Evolutionary conservation across 2,329 filamentous ascomycete genomes (phyloP).

Genomic region (Diaporthe sp.): DNA sequence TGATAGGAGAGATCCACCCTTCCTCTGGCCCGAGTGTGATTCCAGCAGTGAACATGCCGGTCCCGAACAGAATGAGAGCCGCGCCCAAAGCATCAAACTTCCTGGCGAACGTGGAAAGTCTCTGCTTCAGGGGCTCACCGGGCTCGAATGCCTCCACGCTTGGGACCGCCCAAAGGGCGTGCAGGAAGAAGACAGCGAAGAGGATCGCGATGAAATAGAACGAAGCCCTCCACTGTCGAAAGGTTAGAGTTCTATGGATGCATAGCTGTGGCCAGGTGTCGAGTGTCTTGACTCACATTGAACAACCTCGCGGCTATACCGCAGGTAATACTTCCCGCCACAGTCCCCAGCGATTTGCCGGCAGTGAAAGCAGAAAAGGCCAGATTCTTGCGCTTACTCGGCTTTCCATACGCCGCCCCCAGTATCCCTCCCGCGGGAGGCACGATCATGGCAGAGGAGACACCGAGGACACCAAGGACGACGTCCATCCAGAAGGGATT

Average conservation of each 20-base stretch:
- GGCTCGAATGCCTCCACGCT: constrained; percentile 59
- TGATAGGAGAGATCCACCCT: constrained; percentile 73
- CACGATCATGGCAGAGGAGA: constrained; percentile 73
- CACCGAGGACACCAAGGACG: constrained; percentile 72
- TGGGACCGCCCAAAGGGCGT: constrained; percentile 73
- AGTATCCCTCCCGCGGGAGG: constrained; percentile 75
- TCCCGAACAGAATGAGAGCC: constrained; percentile 71
- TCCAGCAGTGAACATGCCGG: constrained; percentile 73
- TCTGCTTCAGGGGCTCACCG: constrained; percentile 53
- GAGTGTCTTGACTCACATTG: constrained; percentile 45
- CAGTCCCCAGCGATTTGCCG: constrained; percentile 56
- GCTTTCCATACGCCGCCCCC: constrained; percentile 72
- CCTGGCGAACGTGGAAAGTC: constrained; percentile 57
- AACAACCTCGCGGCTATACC: constrained; percentile 72
- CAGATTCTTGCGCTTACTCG: constrained; percentile 72
- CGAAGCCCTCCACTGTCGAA: constrained; percentile 67
- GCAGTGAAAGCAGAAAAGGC: constrained; percentile 72
- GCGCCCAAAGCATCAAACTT: constrained; percentile 73
- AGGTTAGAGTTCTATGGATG: neutral
- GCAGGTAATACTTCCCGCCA: constrained; percentile 66
- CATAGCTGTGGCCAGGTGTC: neutral
- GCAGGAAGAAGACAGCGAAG: constrained; percentile 69
- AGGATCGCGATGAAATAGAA: constrained; percentile 74
- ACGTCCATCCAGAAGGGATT: constrained; percentile 71
- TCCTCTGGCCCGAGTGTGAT: constrained; percentile 69